Percentiles rank a stretch among this genome's conserved stretches.
Evolutionary conservation across 345 rosid genomes (phyloP).

Genomic region (Erucastrum elatum): DNA sequence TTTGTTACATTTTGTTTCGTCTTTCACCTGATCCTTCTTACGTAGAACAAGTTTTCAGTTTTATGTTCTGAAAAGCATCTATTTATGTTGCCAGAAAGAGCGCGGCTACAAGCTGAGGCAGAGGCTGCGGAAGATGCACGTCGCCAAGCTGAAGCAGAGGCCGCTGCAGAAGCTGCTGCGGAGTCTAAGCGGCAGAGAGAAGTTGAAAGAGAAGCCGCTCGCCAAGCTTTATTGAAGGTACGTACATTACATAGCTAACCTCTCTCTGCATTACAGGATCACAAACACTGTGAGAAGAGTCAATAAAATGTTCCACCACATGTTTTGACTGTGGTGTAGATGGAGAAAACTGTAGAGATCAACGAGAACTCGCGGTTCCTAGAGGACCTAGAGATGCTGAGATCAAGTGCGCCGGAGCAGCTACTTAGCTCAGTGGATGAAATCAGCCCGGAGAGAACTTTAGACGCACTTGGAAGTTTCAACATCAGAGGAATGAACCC

Average conservation of each 20-base stretch:
- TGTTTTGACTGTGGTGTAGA: constrained; percentile 48
- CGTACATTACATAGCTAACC: constrained; percentile 32
- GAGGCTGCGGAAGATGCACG: constrained; percentile 89
- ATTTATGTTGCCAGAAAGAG: constrained; percentile 57
- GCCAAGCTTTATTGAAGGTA: constrained; percentile 84
- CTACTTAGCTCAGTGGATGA: constrained; percentile 65
- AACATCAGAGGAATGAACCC: constrained; percentile 76
- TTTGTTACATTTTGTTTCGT: too few species aligned
- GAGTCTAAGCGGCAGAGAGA: constrained; percentile 85
- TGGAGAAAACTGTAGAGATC: constrained; percentile 95
- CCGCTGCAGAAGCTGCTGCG: constrained; percentile 84
- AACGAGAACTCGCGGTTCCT: constrained; percentile 84
- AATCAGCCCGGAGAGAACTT: constrained; percentile 56
- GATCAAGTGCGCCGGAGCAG: constrained; percentile 59
- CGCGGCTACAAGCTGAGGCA: constrained; percentile 91
- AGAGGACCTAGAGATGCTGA: constrained; percentile 88
- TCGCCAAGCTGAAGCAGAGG: constrained; percentile 85
- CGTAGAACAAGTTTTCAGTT: neutral
- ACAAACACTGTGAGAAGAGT: constrained; percentile 1
- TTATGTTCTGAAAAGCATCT: neutral
- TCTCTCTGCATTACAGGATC: neutral
- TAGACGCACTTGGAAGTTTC: constrained; percentile 67
- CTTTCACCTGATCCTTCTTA: neutral
- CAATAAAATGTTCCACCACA: neutral
- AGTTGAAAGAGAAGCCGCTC: constrained; percentile 90